phyloP scores from a whole-genome alignment of 306 rosid genomes.

The Albizia julibrissin region DNA sequence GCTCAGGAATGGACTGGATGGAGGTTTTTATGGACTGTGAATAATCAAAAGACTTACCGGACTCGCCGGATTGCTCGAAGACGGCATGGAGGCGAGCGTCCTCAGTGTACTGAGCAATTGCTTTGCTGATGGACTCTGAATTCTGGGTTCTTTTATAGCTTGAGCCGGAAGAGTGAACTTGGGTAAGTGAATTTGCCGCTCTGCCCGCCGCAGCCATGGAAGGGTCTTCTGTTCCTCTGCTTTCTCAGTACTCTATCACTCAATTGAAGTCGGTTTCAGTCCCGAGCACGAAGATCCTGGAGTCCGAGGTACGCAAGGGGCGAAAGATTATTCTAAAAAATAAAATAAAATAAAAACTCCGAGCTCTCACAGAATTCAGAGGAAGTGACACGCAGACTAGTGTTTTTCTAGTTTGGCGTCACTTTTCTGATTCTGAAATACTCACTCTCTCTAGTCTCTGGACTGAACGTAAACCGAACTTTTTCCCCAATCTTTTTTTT shows the following conservation, averaged over 20 bases:
- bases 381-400: slow-evolving; percentile 16
- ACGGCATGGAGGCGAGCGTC: slow-evolving; percentile 95
- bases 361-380: not conserved
- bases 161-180: slow-evolving; percentile 48
- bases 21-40: slow-evolving; percentile 47
- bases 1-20: slow-evolving; percentile 56
- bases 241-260: not conserved
- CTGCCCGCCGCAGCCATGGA: slow-evolving; percentile 50
- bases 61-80: slow-evolving; percentile 80
- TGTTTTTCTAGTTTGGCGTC: not conserved
- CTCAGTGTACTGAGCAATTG: slow-evolving; percentile 89
- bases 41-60: slow-evolving; percentile 75
- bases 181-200: slow-evolving; percentile 27
- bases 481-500: not conserved
- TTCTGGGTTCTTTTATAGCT: slow-evolving; percentile 28
- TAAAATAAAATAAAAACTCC: not conserved
- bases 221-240: not conserved
- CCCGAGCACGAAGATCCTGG: not conserved
- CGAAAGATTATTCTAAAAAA: not conserved
- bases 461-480: not conserved
- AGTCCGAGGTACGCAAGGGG: not conserved
- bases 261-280: not conserved
- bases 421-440: not conserved
- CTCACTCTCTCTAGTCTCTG: not conserved
- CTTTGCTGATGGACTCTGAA: slow-evolving; percentile 66